These are phyloP conservation scores for Phoma sp. DNA, from an alignment of 2,329 filamentous ascomycete species.

Conservation along the genomic window DNA sequence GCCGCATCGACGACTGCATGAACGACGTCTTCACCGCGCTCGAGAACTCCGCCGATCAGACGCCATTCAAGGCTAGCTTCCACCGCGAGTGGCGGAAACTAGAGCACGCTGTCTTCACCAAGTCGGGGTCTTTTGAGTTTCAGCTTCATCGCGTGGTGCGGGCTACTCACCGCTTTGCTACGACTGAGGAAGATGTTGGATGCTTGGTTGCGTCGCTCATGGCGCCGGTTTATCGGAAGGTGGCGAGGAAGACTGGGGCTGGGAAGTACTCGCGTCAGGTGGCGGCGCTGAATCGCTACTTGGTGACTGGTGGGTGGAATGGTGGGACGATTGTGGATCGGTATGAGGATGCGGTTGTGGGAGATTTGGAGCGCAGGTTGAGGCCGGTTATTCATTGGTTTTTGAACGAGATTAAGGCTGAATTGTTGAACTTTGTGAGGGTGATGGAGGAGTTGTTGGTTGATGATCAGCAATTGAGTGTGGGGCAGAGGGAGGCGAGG, in stretches of 20 bases:
- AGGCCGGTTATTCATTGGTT: constrained; percentile 12
- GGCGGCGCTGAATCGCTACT: constrained; percentile 4
- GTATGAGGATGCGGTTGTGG: constrained; percentile 8
- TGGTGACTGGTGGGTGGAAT: constrained; percentile 8
- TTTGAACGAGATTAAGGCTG: constrained; percentile 11
- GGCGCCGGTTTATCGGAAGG: constrained; percentile 7
- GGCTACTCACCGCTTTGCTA: constrained; percentile 12
- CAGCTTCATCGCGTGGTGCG: constrained; percentile 13
- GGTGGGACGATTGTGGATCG: constrained; percentile 14
- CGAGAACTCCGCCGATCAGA: constrained; percentile 6
- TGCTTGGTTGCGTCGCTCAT: constrained; percentile 14
- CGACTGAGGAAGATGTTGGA: constrained; percentile 11
- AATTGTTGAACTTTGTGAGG: constrained; percentile 12
- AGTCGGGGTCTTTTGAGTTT: constrained; percentile 12
- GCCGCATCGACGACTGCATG: constrained; percentile 9
- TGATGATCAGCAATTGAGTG: constrained; percentile 11
- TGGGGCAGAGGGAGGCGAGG: constrained; percentile 7
- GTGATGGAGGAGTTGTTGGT: constrained; percentile 13
- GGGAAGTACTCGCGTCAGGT: constrained; percentile 13
- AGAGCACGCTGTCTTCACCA: constrained; percentile 12
- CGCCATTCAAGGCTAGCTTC: constrained; percentile 13
- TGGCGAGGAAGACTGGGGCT: not conserved
- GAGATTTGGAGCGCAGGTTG: constrained; percentile 4
- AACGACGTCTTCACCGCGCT: constrained; percentile 10
- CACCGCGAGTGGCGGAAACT: constrained; percentile 18